A percentile compares a stretch with the other conserved stretches of the same genome.
phyloP scores from a whole-genome alignment of 495 filamentous ascomycete genomes.

The Penicillium pancosmium region DNA sequence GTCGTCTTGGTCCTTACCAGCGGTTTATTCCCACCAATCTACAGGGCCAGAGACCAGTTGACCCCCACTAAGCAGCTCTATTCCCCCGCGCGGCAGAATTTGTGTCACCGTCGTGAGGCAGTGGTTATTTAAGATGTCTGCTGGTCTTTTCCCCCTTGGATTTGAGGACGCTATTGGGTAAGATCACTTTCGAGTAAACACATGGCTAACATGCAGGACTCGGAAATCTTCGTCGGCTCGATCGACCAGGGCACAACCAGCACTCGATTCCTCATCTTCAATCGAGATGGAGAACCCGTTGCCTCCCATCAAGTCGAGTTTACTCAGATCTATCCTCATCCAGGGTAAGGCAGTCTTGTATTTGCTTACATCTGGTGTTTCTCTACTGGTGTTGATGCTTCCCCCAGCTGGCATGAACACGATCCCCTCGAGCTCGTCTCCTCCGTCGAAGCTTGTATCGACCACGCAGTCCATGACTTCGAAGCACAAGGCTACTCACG shows the following conservation, averaged over 20 bases:
- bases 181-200: neutral
- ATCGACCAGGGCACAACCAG: conserved; percentile 96
- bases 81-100: conserved; percentile 11
- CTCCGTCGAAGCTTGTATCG: conserved; percentile 84
- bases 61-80: neutral
- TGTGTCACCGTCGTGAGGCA: conserved; percentile 14
- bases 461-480: conserved; percentile 73
- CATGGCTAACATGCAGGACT: conserved; percentile 26
- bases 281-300: conserved; percentile 74
- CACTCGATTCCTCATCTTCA: conserved; percentile 89
- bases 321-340: conserved; percentile 82
- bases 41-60: neutral
- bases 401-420: conserved; percentile 86
- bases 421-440: conserved; percentile 76
- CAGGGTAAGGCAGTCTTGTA: conserved; percentile 64
- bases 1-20: neutral
- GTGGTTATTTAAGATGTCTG: conserved; percentile 18
- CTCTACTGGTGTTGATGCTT: neutral
- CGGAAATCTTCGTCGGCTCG: conserved; percentile 60
- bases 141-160: neutral
- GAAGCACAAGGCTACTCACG: conserved; percentile 65
- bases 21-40: conserved; percentile 28
- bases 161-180: neutral
- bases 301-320: conserved; percentile 93
- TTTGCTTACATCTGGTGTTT: neutral